Percentiles rank a stretch among this genome's conserved stretches.
phyloP scores from a whole-genome alignment of 2,329 filamentous ascomycete genomes.

The Sarocladium strictum region DNA sequence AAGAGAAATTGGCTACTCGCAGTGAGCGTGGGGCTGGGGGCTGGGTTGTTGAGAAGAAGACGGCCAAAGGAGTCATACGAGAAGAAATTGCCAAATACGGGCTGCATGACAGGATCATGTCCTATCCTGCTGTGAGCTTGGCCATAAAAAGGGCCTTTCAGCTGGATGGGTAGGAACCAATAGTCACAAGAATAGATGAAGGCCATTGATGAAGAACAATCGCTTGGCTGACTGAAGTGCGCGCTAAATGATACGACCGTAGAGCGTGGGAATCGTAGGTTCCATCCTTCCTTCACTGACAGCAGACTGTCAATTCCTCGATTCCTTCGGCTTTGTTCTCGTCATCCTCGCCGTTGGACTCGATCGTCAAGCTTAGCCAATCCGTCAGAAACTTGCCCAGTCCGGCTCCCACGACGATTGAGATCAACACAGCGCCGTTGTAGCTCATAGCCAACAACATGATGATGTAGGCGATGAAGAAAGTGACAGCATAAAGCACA shows the following conservation, averaged over 20 bases:
- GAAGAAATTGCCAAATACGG: constrained; percentile 51
- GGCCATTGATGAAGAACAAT: background rate
- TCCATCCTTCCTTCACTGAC: constrained; percentile 25
- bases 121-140: constrained; percentile 45
- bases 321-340: constrained; percentile 25
- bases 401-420: constrained; percentile 55
- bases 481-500: constrained; percentile 61
- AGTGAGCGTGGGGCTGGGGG: constrained; percentile 41
- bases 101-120: constrained; percentile 53
- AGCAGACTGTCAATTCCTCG: constrained; percentile 43
- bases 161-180: background rate
- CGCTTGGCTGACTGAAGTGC: background rate
- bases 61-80: constrained; percentile 40
- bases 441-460: constrained; percentile 63
- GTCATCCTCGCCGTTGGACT: constrained; percentile 8
- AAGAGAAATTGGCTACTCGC: constrained; percentile 32
- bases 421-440: constrained; percentile 61
- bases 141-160: constrained; percentile 28
- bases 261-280: background rate
- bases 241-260: background rate
- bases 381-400: constrained; percentile 49
- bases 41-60: constrained; percentile 41
- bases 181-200: background rate
- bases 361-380: constrained; percentile 30
- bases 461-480: constrained; percentile 69